Conservation (phyloP, 192 early-diverging fungal species). For the Coemansia sp. region DNA sequence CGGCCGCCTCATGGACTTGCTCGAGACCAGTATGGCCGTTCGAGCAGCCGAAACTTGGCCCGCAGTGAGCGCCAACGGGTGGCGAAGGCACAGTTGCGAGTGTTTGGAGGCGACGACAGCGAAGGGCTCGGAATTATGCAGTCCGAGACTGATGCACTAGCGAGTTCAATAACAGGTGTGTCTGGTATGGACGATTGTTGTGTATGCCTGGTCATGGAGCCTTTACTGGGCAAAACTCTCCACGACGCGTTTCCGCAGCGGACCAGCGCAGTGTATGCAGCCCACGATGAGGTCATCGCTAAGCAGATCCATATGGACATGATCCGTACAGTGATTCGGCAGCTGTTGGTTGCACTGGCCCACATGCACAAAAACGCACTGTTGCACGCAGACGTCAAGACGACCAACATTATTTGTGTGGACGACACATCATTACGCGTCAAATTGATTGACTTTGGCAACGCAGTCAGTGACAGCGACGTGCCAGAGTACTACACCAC, state of each 20-base stretch:
- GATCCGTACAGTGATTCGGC: slow-evolving; percentile 82
- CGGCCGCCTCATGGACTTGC: background rate
- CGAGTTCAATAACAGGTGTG: slow-evolving; percentile 14
- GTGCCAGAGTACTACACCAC: slow-evolving; percentile 54
- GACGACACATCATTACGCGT: slow-evolving; percentile 75
- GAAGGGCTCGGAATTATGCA: background rate
- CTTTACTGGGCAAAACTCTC: slow-evolving; percentile 44
- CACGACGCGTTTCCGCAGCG: slow-evolving; percentile 50
- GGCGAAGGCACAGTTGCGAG: slow-evolving; percentile 12
- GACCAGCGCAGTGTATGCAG: slow-evolving; percentile 27
- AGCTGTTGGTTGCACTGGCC: slow-evolving; percentile 79
- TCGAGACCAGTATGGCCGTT: background rate
- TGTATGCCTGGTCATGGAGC: slow-evolving; percentile 53
- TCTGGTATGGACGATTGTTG: slow-evolving; percentile 10
- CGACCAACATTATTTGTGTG: slow-evolving; percentile 77
- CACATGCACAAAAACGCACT: slow-evolving; percentile 83
- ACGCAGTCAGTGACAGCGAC: slow-evolving; percentile 65
- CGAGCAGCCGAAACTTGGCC: background rate
- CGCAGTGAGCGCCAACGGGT: background rate
- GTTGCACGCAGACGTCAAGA: slow-evolving; percentile 91
- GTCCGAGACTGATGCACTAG: slow-evolving; percentile 14
- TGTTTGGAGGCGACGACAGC: slow-evolving; percentile 17
- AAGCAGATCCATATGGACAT: slow-evolving; percentile 48
- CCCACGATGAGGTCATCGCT: slow-evolving; percentile 39
- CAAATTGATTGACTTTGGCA: slow-evolving; percentile 95